Base-by-base conservation (phyloP, 306 rosid genomes). In the Acacia crassicarpa region DNA sequence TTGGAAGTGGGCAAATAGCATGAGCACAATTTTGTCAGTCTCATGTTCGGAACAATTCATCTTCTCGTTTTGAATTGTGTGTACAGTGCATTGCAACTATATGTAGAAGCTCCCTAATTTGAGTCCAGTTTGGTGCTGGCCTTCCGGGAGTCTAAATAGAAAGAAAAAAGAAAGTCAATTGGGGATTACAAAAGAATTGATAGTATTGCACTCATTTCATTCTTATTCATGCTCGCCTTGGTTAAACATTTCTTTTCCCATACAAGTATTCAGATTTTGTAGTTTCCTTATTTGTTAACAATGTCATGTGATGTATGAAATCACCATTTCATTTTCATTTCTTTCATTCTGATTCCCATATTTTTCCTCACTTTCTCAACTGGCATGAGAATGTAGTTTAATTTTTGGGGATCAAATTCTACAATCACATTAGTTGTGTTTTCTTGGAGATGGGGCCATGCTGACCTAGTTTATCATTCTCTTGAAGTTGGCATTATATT, bases 211-310 rank as follows among this genome's bases (percentile, higher is more conserved):
- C 17, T 35, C 4, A 80, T 80, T 72, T 80, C 13, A 58, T 70
- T 80, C 48, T 56, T 71, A 46, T 56, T 56, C 19, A 49, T 16
- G 49, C 53, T 49, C n/a, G 8, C 32, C 33, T 48, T 74, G 7
- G 67, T 58, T 22, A 8, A 19, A 56, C 10, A 30, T 38, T 75
- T 93, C 92, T 77, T 12, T 62, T 35, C 35, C 9, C 23, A 20
- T 25, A 0, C 30, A 8, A 15, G 43, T 16, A 38, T 53, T 54
- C 67, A 11, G 33, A 41, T 9, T 76, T 75, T 56, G 53, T 56
- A 40, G 70, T 40, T 43, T 56, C 38, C 15, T 75, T 38, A 56
- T 35, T 44, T 56, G 8, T 51, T 4, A 54, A 19, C 17, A 43
- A 19, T 10, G 44, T 19, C 19, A 32, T 11, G 14, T 43, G 43